Evolutionary conservation across 225 moss, liverwort and hornwort species (phyloP).

Genomic region (Ulota crispa): DNA sequence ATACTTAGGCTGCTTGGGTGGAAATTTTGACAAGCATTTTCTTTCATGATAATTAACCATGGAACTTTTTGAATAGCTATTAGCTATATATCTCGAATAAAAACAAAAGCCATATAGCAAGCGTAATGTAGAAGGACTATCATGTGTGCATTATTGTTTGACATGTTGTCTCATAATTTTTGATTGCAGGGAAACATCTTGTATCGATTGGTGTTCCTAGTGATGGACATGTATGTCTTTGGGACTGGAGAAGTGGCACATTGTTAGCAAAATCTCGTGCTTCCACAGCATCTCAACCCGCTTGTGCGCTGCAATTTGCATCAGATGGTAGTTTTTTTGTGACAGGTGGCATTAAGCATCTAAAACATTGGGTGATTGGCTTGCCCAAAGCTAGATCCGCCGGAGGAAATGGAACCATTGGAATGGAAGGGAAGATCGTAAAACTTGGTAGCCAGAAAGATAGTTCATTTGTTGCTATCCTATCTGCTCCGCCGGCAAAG

Average conservation of each 20-base stretch:
- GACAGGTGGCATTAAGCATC: conserved; percentile 72
- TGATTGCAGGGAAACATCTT: conserved; percentile 60
- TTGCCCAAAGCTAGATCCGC: conserved; percentile 62
- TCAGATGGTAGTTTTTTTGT: conserved; percentile 83
- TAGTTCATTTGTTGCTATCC: conserved; percentile 70
- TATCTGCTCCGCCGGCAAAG: conserved; percentile 65
- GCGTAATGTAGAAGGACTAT: background rate
- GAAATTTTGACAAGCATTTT: background rate
- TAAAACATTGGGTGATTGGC: conserved; percentile 80
- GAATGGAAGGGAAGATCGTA: conserved; percentile 69
- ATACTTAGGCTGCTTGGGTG: background rate
- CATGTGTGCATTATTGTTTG: background rate
- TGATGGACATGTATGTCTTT: conserved; percentile 74
- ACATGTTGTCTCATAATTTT: conserved; percentile 1
- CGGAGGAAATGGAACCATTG: conserved; percentile 62
- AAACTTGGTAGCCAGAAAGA: conserved; percentile 76
- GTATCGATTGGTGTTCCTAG: conserved; percentile 68
- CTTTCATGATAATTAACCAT: background rate
- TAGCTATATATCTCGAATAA: background rate
- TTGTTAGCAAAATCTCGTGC: conserved; percentile 66
- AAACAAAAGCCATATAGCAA: background rate
- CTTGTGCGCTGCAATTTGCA: conserved; percentile 74
- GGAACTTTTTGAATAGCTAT: background rate
- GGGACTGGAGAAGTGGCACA: conserved; percentile 80
- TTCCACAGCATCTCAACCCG: conserved; percentile 62